Evolutionary conservation across 2,329 filamentous ascomycete genomes (phyloP), one percentile per base, ranked within the genome.

Genomic region (Diplocarpon rosae): DNA sequence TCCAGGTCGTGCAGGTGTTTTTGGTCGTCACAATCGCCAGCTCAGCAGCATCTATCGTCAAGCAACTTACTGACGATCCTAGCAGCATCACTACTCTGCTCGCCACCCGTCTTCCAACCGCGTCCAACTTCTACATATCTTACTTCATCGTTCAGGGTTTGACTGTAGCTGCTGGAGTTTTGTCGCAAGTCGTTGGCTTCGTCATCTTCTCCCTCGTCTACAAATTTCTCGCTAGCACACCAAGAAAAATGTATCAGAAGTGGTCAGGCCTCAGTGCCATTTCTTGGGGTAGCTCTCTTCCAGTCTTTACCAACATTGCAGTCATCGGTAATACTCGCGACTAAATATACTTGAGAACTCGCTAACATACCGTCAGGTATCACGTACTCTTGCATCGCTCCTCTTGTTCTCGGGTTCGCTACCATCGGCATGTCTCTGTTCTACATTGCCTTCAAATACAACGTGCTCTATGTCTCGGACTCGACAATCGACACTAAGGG

Each of bases 121-220:
- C 87, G 0, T 89, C 88, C 49, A 96, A 94, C 66, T 93, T 96
- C 61, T 98, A 95, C 64, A 81, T 96, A 15, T 86, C 83, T 0
- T 98, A 96, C 66, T 93, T 98, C 53, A 78, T 96, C 28, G 76
- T 98, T 2, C 92, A 96, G 64, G 93, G 90, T 29, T 65, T 96
- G 46, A 82, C 81, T 1, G 79, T 90, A 49, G 83, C 87, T 3
- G 75, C 85, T 0, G 76, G 80, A 37, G 75, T 84, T 1, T 65
- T 96, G 5, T 70, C 93, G 2, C 86, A 93, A 55, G 73, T 84
- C 37, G 69, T 66, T 15, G 86, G 87, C 13, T 72, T 96, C 40
- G 64, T 89, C 37, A 64, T 93, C 27, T 85, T 83, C 59, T 78
- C 78, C 40, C 60, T 94, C 5, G 68, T 89, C 37, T 85, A 88